These are phyloP conservation scores for Rhododendron mucronatum DNA, from an alignment of 148 eudicot species.

Conservation along the genomic window DNA sequence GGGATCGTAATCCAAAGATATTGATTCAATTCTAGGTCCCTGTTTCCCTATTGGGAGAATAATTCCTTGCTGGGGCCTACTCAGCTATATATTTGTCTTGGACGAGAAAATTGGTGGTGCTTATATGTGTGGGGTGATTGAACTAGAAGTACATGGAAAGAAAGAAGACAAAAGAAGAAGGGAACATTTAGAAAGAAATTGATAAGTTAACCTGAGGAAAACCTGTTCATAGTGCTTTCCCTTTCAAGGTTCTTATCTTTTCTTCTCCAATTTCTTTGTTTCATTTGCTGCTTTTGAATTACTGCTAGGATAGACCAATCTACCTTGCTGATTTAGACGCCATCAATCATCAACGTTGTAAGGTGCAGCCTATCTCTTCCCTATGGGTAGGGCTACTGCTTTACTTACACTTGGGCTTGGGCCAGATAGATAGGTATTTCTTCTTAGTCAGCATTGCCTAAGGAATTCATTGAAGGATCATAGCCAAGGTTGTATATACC, in stretches of 20 bases:
- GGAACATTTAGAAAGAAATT: neutral
- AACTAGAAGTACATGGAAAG: neutral
- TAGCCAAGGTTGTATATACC: neutral
- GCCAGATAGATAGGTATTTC: neutral
- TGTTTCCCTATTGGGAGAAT: neutral
- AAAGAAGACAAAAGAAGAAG: neutral
- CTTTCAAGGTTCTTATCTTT: neutral
- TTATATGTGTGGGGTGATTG: slow-evolving; percentile 3
- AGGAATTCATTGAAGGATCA: neutral
- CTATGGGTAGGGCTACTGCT: neutral
- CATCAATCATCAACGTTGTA: neutral
- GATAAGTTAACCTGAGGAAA: neutral
- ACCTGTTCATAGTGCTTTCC: neutral
- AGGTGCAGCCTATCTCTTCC: neutral
- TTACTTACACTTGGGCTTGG: neutral
- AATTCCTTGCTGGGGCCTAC: neutral
- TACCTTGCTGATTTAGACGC: neutral
- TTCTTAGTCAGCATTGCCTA: neutral
- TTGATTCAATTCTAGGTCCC: neutral
- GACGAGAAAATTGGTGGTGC: neutral
- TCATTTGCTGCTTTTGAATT: neutral
- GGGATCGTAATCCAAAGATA: neutral
- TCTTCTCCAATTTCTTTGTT: neutral
- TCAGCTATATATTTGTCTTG: neutral
- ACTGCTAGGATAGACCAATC: neutral